Evolutionary conservation across 176 grass and related monocot genomes (phyloP), one percentile per base, ranked within the genome.

Genomic region (Zoysia japonica): DNA sequence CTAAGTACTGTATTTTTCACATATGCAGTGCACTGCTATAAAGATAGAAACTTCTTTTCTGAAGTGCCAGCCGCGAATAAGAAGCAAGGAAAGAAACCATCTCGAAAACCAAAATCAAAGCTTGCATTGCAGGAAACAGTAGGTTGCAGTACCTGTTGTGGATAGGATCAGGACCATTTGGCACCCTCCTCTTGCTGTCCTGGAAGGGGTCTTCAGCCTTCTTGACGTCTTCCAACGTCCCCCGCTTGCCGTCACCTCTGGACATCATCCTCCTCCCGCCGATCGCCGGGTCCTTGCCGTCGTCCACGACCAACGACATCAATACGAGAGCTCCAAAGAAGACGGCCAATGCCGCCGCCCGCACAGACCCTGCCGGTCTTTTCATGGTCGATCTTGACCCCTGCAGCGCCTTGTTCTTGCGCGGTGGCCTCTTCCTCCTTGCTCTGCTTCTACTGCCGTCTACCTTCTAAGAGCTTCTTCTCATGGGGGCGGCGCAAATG

Each of bases 111-210:
- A 71, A 78, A 64, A 76, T 37, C n/a, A 71, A 65, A 65, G 46
- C 68, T 61, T 43, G 37, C 11, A 47, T 52, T 70, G 75, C 75
- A 56, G 44, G 7, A 65, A 51, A 74, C 9, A 60, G 59, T 81
- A 54, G 52, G 77, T 51, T 59, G 67, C 64, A 70, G 13, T 87
- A 97, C 93, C 86, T 97, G 85, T 97, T 97, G 81, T 97, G 93
- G 74, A 93, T 97, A 37, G 93, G 93, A 93, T 97, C 90, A 89
- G 93, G 93, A 4, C 93, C 93, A 43, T 97, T 97, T 17, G 93
- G 93, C 73, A 97, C 93, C 65, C 42, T 89, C 55, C 93, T 93
- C 69, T 85, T 89, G 90, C 81, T 91, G 75, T 74, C 77, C 69
- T 70, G 66, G 72, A 92, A 89, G 76, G 87, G 54, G 44, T 88